Conservation (phyloP, 1,139 yeast genomes). For the Hyphopichia wangnamkhiaoensis region DNA sequence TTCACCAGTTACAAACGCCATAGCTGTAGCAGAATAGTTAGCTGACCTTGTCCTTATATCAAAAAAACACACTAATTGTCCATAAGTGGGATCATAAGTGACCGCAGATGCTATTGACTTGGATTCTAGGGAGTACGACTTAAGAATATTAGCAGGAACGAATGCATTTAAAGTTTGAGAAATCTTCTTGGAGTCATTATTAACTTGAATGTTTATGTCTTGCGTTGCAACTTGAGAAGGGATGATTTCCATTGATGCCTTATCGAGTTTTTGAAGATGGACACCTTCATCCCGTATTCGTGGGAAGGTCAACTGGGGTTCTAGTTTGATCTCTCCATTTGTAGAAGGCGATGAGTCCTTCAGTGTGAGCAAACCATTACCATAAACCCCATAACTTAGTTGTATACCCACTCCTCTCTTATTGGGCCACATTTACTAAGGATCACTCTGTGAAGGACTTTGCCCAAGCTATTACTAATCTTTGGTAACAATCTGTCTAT, state of each 20-base stretch:
- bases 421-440: constrained; percentile 41
- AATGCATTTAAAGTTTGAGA: background rate
- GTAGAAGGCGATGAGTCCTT: background rate
- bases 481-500: too few species aligned
- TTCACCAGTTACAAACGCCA: constrained; percentile 38
- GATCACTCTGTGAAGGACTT: too few species aligned
- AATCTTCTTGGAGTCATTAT: background rate
- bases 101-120: constrained; percentile 22
- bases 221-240: background rate
- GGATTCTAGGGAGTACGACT: constrained; percentile 25
- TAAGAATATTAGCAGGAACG: constrained; percentile 26
- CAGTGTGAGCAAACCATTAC: constrained; percentile 20
- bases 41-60: constrained; percentile 16
- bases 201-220: background rate
- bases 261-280: constrained; percentile 15
- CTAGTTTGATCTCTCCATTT: constrained; percentile 10
- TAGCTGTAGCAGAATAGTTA: constrained; percentile 14
- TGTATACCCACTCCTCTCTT: constrained; percentile 42
- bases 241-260: constrained; percentile 12
- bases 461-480: too few species aligned
- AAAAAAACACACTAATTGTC: constrained; percentile 24
- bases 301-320: constrained; percentile 24
- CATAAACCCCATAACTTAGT: constrained; percentile 39
- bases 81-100: constrained; percentile 43
- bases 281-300: constrained; percentile 21